phyloP scores from a whole-genome alignment of 257 asterid species.

The Petunia secreta region DNA sequence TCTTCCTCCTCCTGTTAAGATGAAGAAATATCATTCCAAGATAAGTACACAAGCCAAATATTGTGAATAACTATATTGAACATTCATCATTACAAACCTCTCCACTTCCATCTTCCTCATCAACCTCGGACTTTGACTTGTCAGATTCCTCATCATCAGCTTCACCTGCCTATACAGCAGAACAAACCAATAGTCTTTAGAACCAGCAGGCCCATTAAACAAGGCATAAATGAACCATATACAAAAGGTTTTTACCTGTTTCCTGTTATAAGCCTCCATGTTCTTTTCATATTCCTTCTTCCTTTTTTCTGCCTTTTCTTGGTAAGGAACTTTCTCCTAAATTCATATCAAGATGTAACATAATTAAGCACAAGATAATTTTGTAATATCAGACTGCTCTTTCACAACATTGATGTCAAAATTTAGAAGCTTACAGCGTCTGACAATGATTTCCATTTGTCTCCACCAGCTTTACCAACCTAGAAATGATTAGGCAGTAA shows the following conservation, averaged over 20 bases:
- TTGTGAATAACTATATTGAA: neutral
- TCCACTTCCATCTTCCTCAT: slow-evolving; percentile 16
- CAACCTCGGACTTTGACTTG: slow-evolving; percentile 43
- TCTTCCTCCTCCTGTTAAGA: slow-evolving; percentile 25
- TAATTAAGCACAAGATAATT: neutral
- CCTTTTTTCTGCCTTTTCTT: no score
- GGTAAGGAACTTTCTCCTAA: no score
- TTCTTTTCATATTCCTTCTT: slow-evolving; percentile 47
- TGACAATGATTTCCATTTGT: slow-evolving; percentile 73
- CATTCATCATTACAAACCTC: slow-evolving; percentile 29
- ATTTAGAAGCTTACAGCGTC: slow-evolving; percentile 51
- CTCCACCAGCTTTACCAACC: slow-evolving; percentile 95
- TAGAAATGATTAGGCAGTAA: slow-evolving; percentile 21
- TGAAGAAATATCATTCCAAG: neutral
- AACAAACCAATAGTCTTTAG: neutral
- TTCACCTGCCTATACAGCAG: slow-evolving; percentile 20
- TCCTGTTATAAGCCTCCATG: slow-evolving; percentile 68
- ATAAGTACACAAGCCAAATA: neutral
- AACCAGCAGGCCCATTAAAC: neutral
- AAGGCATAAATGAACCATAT: neutral
- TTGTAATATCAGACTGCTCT: slow-evolving; percentile 17
- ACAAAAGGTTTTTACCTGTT: slow-evolving; percentile 34
- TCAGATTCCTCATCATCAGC: slow-evolving; percentile 37
- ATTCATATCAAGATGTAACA: neutral
- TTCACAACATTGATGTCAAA: neutral